Conservation (phyloP, 345 rosid species). For the Hibiscus mutabilis region DNA sequence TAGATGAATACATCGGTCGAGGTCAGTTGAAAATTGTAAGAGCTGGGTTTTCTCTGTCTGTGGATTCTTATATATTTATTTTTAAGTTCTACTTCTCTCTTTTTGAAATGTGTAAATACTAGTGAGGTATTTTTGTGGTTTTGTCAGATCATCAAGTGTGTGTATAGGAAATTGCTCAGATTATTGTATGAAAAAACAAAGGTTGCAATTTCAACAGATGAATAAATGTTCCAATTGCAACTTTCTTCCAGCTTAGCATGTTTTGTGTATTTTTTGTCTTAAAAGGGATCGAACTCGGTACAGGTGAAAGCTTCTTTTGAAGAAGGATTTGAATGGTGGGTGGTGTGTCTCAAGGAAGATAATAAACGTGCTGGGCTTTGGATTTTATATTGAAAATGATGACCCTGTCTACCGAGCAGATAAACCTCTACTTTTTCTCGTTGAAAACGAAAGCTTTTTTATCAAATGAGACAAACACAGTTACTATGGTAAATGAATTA, state of each 20-base stretch:
- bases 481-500: neutral
- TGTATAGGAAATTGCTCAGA: neutral
- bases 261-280: neutral
- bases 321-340: too few relatives aligned
- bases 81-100: neutral
- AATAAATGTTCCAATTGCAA: neutral
- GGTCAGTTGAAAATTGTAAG: neutral
- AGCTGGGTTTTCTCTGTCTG: neutral
- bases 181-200: neutral
- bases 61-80: neutral
- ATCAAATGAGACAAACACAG: neutral
- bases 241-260: neutral
- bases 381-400: neutral
- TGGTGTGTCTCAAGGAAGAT: neutral
- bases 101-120: neutral
- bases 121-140: neutral
- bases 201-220: neutral
- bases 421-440: neutral
- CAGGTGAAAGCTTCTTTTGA: too few relatives aligned
- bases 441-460: neutral
- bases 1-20: constrained; percentile 22
- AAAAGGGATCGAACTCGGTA: too few relatives aligned
- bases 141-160: neutral
- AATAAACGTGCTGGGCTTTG: neutral
- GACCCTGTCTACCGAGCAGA: neutral